Base-by-base conservation (phyloP, 2,329 filamentous ascomycete genomes). In the Paecilomyces dactylethromorphus region DNA sequence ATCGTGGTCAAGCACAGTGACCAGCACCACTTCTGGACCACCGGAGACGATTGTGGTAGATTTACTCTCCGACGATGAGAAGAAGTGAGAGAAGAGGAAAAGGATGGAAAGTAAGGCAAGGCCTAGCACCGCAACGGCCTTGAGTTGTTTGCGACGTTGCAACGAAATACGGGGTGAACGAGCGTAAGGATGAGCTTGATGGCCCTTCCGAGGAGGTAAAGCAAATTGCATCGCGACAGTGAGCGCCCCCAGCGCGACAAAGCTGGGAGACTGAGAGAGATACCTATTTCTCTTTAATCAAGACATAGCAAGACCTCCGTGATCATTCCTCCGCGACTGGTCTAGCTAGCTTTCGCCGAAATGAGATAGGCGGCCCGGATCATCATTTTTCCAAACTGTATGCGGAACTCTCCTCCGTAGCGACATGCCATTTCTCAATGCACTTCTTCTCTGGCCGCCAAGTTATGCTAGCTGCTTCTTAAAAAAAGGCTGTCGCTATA, bases 131-230 rank as follows among this genome's bases (percentile, higher is more conserved):
- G 82, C 81, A 58, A 87, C 70, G 2, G 83, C 75, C 71, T 86
- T 86, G 57, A 88, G 69, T 64, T 88, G 85, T 68, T 82, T 85
- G 65, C 85, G 82, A 62, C 89, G 84, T 62, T 76, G 68, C 50
- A 68, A 64, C 31, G 73, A 70, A 26, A 76, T 62, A 59, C 66
- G 67, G 54, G 75, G 70, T 24, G 74, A 69, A 77, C 69, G 85
- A 78, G 64, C 81, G 76, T 90, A 93, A 31, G 88, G 87, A 64
- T 87, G 85, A 65, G 89, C 85, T 70, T 88, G 86, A 64, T 90
- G 93, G 70, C 84, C 86, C 78, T 93, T 96, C 74, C 92, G 88
- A 69, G 91, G 85, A 58, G 92, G 92, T 68, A 95, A 87, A 63
- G 92, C 91, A 81, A 93, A 92, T 75, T 96, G 92, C 91, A 96